Evolutionary conservation across 139 green algal genomes (phyloP).

Genomic region (Chlorella sorokiniana): DNA sequence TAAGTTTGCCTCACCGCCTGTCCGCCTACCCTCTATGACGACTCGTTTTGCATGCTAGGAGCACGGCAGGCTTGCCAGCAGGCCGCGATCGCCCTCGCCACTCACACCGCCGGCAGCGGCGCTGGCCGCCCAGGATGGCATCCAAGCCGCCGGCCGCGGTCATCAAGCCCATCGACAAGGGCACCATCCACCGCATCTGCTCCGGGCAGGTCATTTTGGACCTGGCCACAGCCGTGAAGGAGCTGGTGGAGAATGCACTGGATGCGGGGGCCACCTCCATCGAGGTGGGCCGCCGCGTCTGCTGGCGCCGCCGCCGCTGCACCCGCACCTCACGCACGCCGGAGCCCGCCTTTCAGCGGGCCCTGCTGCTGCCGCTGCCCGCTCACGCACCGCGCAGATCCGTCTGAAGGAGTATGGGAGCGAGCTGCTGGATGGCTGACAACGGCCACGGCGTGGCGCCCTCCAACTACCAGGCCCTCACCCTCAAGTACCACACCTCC

Average conservation of each 20-base stretch:
- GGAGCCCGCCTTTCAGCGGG: background rate
- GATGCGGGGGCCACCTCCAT: slow-evolving; percentile 92
- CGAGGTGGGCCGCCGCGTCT: slow-evolving; percentile 63
- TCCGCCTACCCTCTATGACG: no score
- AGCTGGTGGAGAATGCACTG: slow-evolving; percentile 96
- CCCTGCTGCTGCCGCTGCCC: background rate
- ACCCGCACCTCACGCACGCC: background rate
- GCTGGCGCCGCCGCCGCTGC: background rate
- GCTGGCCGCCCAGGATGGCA: background rate
- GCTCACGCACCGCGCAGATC: slow-evolving; percentile 51
- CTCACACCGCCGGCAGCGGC: no score
- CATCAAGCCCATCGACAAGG: slow-evolving; percentile 63
- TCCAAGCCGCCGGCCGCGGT: background rate
- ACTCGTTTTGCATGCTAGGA: no score
- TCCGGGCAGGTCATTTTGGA: slow-evolving; percentile 93
- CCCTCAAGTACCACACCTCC: slow-evolving; percentile 95
- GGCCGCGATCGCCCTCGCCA: no score
- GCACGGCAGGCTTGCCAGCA: no score
- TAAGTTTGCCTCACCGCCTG: no score
- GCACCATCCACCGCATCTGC: slow-evolving; percentile 80
- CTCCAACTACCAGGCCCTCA: slow-evolving; percentile 75
- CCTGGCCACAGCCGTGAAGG: slow-evolving; percentile 85
- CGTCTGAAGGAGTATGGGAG: slow-evolving; percentile 86
- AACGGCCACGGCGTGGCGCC: slow-evolving; percentile 86
- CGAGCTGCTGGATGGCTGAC: slow-evolving; percentile 93